A percentile compares a stretch with the other conserved stretches of the same genome.
Evolutionary conservation across 371 early-diverging fungal genomes (phyloP).

Genomic region (Rhizomucor pusillus): DNA sequence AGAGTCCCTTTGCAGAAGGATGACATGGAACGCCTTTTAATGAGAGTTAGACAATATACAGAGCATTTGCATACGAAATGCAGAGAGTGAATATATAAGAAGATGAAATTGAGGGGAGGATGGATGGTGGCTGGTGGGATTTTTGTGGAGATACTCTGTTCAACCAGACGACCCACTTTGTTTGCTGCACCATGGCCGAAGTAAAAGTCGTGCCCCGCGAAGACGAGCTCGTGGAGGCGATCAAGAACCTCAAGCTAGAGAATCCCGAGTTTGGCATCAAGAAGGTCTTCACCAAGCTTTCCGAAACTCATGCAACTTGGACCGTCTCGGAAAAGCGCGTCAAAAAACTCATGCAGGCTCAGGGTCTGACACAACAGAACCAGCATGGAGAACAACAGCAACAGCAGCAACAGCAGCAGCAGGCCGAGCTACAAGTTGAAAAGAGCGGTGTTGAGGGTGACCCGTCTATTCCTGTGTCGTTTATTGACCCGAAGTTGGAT

Average conservation of each 20-base stretch:
- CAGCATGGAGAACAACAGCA: constrained; percentile 2
- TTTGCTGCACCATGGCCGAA: no score
- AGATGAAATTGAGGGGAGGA: no score
- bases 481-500: constrained; percentile 57
- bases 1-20: no score
- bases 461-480: constrained; percentile 62
- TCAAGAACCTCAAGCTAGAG: constrained; percentile 48
- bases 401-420: no score
- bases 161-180: no score
- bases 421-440: constrained; percentile 7
- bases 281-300: constrained; percentile 45
- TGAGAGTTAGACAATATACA: no score
- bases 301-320: constrained; percentile 52
- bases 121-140: no score
- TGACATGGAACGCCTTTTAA: no score
- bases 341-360: constrained; percentile 58
- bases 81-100: no score
- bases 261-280: constrained; percentile 59
- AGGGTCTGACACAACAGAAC: constrained; percentile 37
- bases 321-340: constrained; percentile 67
- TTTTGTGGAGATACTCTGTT: no score
- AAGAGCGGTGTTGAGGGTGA: constrained; percentile 54
- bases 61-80: no score
- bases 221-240: constrained; percentile 35
- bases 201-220: constrained; percentile 35